These are phyloP conservation scores for Linanthus parryae DNA, from an alignment of 148 eudicot species.

Conservation along the genomic window DNA sequence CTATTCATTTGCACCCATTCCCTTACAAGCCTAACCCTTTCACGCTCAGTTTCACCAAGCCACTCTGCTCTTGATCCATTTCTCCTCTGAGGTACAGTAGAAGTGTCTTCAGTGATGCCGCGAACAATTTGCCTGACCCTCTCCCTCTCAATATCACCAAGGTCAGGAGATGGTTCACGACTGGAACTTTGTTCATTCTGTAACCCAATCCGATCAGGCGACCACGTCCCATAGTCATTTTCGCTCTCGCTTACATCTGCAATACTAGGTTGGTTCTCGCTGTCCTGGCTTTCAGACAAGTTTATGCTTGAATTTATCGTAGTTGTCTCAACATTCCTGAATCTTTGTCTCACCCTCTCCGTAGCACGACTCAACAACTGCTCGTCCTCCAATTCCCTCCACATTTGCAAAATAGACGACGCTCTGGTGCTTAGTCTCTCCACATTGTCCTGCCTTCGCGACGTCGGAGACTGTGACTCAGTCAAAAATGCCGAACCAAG, in stretches of 20 bases:
- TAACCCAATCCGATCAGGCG: constrained; percentile 48
- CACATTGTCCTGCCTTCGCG: constrained; percentile 59
- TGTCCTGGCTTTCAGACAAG: constrained; percentile 42
- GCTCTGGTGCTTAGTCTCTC: constrained; percentile 67
- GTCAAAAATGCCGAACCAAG: constrained; percentile 82
- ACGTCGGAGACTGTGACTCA: constrained; percentile 74
- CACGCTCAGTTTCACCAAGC: constrained; percentile 98
- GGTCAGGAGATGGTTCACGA: constrained; percentile 86
- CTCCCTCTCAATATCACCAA: constrained; percentile 90
- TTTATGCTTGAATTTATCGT: constrained; percentile 50
- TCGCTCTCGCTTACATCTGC: constrained; percentile 63
- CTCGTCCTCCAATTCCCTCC: constrained; percentile 93
- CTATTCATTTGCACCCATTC: constrained; percentile 94
- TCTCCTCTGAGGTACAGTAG: constrained; percentile 46
- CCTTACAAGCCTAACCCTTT: constrained; percentile 86
- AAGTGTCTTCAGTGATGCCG: constrained; percentile 54
- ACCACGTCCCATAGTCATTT: constrained; percentile 69
- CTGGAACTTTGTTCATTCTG: constrained; percentile 47
- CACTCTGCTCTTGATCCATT: constrained; percentile 67
- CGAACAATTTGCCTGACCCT: constrained; percentile 89
- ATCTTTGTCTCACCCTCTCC: constrained; percentile 60
- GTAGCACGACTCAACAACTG: constrained; percentile 55
- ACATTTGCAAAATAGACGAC: constrained; percentile 83
- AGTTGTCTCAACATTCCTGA: constrained; percentile 51
- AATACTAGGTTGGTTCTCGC: constrained; percentile 49